phyloP scores from a whole-genome alignment of 2,329 filamentous ascomycete genomes.

The Aspergillus uvarum region DNA sequence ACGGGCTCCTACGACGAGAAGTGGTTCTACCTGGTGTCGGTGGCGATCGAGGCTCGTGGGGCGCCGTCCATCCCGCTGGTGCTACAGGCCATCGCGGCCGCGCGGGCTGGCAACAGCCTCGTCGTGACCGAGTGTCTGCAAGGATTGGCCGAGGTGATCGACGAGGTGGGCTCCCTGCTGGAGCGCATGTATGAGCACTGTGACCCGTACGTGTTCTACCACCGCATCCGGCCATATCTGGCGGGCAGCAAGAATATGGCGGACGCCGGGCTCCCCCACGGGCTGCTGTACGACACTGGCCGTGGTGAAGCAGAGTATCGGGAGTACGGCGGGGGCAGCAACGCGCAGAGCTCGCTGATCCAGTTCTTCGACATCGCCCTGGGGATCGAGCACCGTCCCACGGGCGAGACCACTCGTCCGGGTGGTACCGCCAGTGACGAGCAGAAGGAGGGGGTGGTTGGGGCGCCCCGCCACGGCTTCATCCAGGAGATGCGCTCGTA shows the following conservation, averaged over 20 bases:
- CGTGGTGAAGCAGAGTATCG: constrained; percentile 67
- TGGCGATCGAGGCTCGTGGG: constrained; percentile 90
- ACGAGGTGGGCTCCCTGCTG: constrained; percentile 76
- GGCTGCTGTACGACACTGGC: constrained; percentile 83
- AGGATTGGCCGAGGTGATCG: constrained; percentile 80
- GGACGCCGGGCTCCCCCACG: constrained; percentile 83
- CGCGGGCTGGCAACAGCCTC: constrained; percentile 65
- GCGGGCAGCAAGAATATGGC: constrained; percentile 98
- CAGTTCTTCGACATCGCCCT: constrained; percentile 96
- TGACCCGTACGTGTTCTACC: constrained; percentile 91
- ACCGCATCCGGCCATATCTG: constrained; percentile 92
- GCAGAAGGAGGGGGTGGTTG: constrained; percentile 47
- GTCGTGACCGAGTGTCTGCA: constrained; percentile 75
- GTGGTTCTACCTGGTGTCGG: constrained; percentile 96
- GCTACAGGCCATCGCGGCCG: constrained; percentile 81
- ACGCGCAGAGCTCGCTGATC: constrained; percentile 93
- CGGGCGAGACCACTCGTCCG: constrained; percentile 62
- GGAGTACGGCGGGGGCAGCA: constrained; percentile 90
- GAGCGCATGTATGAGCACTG: constrained; percentile 94
- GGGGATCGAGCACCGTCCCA: constrained; percentile 85
- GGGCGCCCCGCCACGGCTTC: constrained; percentile 74
- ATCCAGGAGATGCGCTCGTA: constrained; percentile 96
- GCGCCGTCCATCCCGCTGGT: constrained; percentile 85
- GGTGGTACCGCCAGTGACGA: constrained; percentile 31
- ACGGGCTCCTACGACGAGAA: constrained; percentile 95